phyloP scores from a whole-genome alignment of 2,329 filamentous ascomycete genomes.

The Fusarium camptoceras region DNA sequence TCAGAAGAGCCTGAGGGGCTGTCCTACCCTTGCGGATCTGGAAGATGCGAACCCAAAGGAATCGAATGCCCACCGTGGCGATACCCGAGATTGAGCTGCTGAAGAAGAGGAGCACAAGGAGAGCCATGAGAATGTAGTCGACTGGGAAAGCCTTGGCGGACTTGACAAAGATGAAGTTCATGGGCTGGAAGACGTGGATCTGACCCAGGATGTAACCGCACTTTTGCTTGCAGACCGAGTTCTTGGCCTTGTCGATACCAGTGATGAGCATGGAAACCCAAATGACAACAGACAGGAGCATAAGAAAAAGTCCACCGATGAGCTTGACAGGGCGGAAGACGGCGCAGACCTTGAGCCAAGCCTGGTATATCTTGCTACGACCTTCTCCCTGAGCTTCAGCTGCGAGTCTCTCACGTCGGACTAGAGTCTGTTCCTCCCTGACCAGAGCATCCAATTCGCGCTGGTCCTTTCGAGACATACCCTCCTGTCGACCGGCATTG shows the following conservation, averaged over 20 bases:
- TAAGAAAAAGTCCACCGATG: conserved; percentile 81
- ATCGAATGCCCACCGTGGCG: conserved; percentile 88
- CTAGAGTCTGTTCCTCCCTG: conserved; percentile 90
- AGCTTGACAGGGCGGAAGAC: conserved; percentile 91
- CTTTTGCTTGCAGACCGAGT: conserved; percentile 88
- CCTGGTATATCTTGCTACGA: conserved; percentile 76
- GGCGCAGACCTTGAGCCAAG: conserved; percentile 84
- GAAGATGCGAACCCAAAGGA: conserved; percentile 95
- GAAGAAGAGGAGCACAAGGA: conserved; percentile 89
- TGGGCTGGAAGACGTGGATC: conserved; percentile 92
- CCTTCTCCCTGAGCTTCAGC: conserved; percentile 84
- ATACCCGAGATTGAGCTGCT: conserved; percentile 88
- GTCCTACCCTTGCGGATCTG: conserved; percentile 90
- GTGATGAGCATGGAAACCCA: conserved; percentile 96
- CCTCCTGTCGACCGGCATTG: conserved; percentile 78
- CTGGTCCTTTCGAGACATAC: conserved; percentile 84
- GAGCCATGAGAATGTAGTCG: conserved; percentile 89
- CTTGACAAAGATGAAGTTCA: conserved; percentile 86
- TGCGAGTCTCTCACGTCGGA: conserved; percentile 88
- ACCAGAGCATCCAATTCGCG: conserved; percentile 88
- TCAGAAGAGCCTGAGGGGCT: conserved; percentile 88
- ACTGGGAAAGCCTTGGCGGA: conserved; percentile 87
- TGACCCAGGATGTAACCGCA: conserved; percentile 92
- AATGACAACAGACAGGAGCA: conserved; percentile 79
- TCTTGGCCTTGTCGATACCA: conserved; percentile 94